Base-by-base conservation (phyloP, 768 basidiomycete species). In the Leccinum rimulosum region DNA sequence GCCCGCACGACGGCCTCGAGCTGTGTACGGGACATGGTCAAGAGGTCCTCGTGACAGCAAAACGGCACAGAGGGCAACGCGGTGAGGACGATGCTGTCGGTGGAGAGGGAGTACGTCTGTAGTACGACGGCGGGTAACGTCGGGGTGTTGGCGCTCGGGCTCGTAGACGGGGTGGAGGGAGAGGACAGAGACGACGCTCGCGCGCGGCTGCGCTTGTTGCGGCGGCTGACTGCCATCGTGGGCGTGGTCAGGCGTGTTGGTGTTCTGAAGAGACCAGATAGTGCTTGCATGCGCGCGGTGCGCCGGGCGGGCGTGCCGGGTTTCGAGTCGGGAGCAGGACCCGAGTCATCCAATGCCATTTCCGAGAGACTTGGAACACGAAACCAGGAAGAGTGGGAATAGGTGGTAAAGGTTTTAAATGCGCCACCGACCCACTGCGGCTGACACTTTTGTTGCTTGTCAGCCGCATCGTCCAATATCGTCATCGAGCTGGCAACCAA, bases 11-110 rank as follows among this genome's bases (percentile, higher is more conserved):
- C 86, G 1, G 57, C 68, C 50, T 84, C 66, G 48, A 91, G 82
- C 59, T 82, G 75, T 1, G 69, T 49, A 45, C 81, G 82, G 4
- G 80, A 64, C 88, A 91, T 89, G 1, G 81, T 78, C 55, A 88
- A 66, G 45, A 89, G 78, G 63, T 91, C 87, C 59, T 87, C 86
- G 67, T 91, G 87, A 70, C 86, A 88, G 72, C 85, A 87, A 73
- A 89, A 91, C 0, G 87, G 87, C 10, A 81, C 74, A 25, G 70
- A 71, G 45, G 79, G 74, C 12, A 90, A 76, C 6, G 87, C 78
- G 0, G 85, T 88, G 68, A 89, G 82, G 40, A 89, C 77, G 45
- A 89, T 74, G 8, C 82, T 83, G 62, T 84, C 81, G 2, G 80
- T 72, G 15, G 70, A 66, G 58, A 66, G 54, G 30, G 81, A 79